Evolutionary conservation across 2,329 filamentous ascomycete genomes (phyloP), one percentile per base, ranked within the genome.

Genomic region (Trichophyton verrucosum): DNA sequence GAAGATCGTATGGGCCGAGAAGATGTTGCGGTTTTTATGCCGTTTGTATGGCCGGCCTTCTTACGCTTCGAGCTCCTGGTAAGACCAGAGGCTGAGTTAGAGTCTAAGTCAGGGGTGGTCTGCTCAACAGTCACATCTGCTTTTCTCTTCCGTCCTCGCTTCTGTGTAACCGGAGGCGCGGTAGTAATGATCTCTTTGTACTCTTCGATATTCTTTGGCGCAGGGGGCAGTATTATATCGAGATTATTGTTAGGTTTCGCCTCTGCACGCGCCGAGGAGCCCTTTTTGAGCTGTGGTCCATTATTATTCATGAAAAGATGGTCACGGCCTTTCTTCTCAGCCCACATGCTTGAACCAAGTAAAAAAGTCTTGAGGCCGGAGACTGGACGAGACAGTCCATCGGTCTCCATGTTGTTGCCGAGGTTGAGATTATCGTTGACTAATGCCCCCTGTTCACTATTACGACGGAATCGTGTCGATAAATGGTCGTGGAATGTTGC

Each of bases 131-230:
- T 22, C 22, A 57, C 27, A 17, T 53, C 55, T 27, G 58, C 58
- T n/a, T 60, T 60, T 46, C 61, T 60, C 51, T 62, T 62, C 36
- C 40, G 57, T 7, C 61, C 58, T 44, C 57, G 33, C 3, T 20
- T 44, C 13, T 24, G 27, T n/a, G 15, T 17, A 20, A 33, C 17
- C 6, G 20, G 49, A 36, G 20, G 13, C 3, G 13, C 15, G 3
- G 47, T 24, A 55, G 20, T 15, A 9, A 7, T 7, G 3, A 59
- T 24, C 9, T 49, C 40, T 15, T 47, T 38, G 33, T 59, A 59
- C 15, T 59, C 44, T 47, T 9, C 13, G 11, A 42, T 13, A 36
- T 59, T 49, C 11, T 9, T 22, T 11, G 57, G 57, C 15, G 42
- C n/a, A 13, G 42, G 20, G 3, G 57, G 57, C 13, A 36, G 9